These are phyloP conservation scores for Nicotiana sylvestris DNA, from an alignment of 257 asterid species.

Conservation along the genomic window DNA sequence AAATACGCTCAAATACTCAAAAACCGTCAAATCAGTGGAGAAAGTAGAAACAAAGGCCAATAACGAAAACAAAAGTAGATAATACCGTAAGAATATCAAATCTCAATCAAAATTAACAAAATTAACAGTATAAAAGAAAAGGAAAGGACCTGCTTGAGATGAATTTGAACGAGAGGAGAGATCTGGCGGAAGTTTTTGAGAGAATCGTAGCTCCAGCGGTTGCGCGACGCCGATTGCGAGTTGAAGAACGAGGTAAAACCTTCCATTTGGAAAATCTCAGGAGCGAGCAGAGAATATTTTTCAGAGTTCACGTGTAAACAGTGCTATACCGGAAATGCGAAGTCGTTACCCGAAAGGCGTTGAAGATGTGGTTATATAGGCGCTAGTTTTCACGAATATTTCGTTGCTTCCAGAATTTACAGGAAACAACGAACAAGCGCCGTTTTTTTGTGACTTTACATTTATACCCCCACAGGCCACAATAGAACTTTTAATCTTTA, in stretches of 20 bases:
- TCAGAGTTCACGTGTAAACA: not conserved
- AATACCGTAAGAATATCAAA: not conserved
- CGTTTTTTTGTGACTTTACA: not conserved
- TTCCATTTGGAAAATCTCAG: constrained; percentile 39
- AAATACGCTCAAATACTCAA: not conserved
- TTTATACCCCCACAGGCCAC: not conserved
- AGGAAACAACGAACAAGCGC: not conserved
- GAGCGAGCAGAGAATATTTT: not conserved
- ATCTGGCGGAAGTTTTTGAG: constrained; percentile 88
- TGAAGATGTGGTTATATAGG: not conserved
- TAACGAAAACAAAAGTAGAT: not conserved
- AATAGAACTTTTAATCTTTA: fast-evolving
- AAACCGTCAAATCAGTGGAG: not conserved
- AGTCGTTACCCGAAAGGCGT: not conserved
- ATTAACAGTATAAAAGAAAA: not conserved
- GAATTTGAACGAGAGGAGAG: constrained; percentile 81
- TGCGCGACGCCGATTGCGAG: constrained; percentile 45
- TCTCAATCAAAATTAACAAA: not conserved
- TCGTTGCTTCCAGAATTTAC: constrained; percentile 4
- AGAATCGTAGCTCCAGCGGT: constrained; percentile 74
- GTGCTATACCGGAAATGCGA: not conserved
- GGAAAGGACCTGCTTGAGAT: constrained; percentile 68
- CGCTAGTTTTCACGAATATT: not conserved
- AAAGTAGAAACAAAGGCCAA: not conserved
- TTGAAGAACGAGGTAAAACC: constrained; percentile 66